Percentiles rank a stretch among this genome's conserved stretches.
Evolutionary conservation across 1,139 yeast species (phyloP).

Genomic region (Sugiyamaella grinbergsii): DNA sequence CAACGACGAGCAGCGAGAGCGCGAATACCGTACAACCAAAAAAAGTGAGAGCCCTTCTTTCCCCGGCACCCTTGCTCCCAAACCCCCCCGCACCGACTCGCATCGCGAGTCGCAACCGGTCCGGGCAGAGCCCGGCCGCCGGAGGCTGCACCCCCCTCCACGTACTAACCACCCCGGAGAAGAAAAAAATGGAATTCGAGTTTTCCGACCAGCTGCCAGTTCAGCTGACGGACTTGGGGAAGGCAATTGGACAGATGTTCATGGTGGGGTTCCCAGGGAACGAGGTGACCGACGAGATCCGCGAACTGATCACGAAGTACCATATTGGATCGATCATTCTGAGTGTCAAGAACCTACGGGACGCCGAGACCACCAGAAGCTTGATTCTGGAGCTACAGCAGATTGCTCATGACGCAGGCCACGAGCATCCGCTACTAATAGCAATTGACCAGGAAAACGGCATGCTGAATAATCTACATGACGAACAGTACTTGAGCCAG

Average conservation of each 20-base stretch:
- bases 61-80: too few relatives aligned
- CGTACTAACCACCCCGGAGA: too few relatives aligned
- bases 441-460: conserved; percentile 53
- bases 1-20: too few relatives aligned
- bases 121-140: too few relatives aligned
- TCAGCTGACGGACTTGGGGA: conserved; percentile 30
- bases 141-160: not conserved
- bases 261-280: conserved; percentile 67
- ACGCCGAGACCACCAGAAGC: conserved; percentile 54
- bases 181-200: conserved; percentile 28
- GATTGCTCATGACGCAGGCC: conserved; percentile 56
- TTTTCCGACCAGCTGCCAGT: conserved; percentile 28
- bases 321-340: conserved; percentile 61
- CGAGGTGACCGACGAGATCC: conserved; percentile 58
- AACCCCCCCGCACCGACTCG: too few relatives aligned
- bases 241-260: conserved; percentile 55
- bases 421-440: conserved; percentile 54
- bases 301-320: conserved; percentile 56
- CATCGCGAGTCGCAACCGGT: too few relatives aligned
- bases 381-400: conserved; percentile 58
- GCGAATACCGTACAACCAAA: too few relatives aligned
- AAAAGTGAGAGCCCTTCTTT: too few relatives aligned
- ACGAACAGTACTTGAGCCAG: conserved; percentile 55
- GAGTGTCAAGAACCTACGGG: conserved; percentile 53
- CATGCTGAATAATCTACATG: conserved; percentile 58